phyloP scores from a whole-genome alignment of 306 rosid species.

The Vicia sativa region DNA sequence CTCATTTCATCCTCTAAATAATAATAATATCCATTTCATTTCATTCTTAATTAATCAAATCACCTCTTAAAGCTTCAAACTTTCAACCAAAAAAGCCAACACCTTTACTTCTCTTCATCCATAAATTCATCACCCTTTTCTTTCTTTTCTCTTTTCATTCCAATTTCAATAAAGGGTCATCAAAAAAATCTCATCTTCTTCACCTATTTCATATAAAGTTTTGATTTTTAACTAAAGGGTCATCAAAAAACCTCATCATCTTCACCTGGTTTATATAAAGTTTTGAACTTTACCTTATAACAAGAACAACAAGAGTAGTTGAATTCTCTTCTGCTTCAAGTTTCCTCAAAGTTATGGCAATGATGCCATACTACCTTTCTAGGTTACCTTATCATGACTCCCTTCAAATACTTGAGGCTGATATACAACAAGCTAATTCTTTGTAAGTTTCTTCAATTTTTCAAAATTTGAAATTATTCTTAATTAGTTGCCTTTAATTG shows the following conservation, averaged over 20 bases:
- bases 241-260: slow-evolving; percentile 11
- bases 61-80: background rate
- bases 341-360: slow-evolving; percentile 49
- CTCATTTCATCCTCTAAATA: slow-evolving; percentile 13
- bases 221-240: slow-evolving; percentile 27
- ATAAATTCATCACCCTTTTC: background rate
- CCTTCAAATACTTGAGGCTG: slow-evolving; percentile 78
- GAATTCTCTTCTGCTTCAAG: slow-evolving; percentile 22
- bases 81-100: too few species aligned
- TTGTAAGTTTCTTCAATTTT: slow-evolving; percentile 56
- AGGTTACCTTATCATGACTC: slow-evolving; percentile 78
- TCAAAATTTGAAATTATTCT: background rate
- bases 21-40: too few species aligned
- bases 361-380: slow-evolving; percentile 70
- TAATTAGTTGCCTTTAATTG: too few species aligned
- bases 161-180: background rate
- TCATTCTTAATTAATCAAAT: background rate
- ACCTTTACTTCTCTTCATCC: slow-evolving; percentile 22
- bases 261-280: background rate
- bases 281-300: background rate
- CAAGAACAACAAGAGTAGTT: background rate
- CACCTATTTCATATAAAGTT: background rate
- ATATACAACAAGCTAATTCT: slow-evolving; percentile 90
- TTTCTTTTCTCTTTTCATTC: slow-evolving; percentile 17
- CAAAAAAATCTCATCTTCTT: background rate